Evolutionary conservation across 2,329 filamentous ascomycete species (phyloP), one percentile per base, ranked within the genome.

Genomic region (Aspergillus texensis): DNA sequence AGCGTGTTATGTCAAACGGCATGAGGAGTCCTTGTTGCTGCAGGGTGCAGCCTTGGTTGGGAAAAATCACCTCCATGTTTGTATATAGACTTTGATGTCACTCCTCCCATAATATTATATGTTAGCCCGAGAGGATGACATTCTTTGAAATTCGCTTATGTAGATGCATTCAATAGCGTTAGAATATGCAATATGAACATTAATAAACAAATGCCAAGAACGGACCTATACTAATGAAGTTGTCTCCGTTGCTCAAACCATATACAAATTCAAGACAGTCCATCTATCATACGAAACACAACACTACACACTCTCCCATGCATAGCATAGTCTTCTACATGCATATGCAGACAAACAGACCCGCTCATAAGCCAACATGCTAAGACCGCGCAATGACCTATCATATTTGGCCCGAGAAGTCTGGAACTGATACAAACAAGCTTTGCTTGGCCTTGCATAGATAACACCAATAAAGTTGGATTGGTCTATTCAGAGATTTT

Each of bases 51-150:
- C 62, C 65, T 69, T 67, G 56, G 64, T 60, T 65, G 67, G 63
- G 65, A 64, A 67, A 65, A 67, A 62, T 43, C 61, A 64, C 62
- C 65, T 39, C 61, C 55, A 62, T 68, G 64, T 68, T 74, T 77
- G 74, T 74, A 77, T 76, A 77, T 77, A 77, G 73, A 77, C 69
- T 62, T 70, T 70, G 63, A 59, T 64, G 65, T 58, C 50, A 52
- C 32, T 64, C 62, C 59, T 57, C 62, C 61, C 60, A 48, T 67
- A 65, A 65, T 67, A 62, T 53, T 61, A 54, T 69, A 54, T 68
- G 67, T 70, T 63, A 63, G 62, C 66, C 64, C 67, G 68, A 66
- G 65, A 56, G 65, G 62, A 58, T 63, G 71, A 71, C 67, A 67
- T 64, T 8, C 19, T 70, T 69, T 68, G 63, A 64, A 30, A 30